phyloP scores from a whole-genome alignment of 495 filamentous ascomycete species.

The Rhizodiscina lignyota region DNA sequence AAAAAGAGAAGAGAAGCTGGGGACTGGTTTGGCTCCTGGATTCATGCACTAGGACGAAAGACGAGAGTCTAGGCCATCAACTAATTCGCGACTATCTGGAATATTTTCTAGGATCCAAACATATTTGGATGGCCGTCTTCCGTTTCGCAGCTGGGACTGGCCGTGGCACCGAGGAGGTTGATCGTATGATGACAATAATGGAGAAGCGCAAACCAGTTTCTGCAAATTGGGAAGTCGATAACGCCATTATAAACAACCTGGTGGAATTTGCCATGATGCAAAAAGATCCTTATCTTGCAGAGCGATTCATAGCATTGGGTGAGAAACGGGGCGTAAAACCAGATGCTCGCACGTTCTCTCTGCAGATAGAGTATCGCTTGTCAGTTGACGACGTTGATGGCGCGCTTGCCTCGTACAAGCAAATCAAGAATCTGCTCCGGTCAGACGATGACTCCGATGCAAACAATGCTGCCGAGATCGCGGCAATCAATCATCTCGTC shows the following conservation, averaged over 20 bases:
- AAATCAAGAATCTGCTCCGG: slow-evolving; percentile 25
- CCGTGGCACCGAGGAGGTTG: slow-evolving; percentile 7
- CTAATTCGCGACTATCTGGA: no score
- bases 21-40: no score
- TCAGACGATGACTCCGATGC: slow-evolving; percentile 27
- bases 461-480: slow-evolving; percentile 40
- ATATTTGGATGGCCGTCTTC: no score
- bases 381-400: slow-evolving; percentile 50
- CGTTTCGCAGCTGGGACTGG: background rate
- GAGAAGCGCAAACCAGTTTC: slow-evolving; percentile 6
- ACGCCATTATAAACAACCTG: slow-evolving; percentile 63
- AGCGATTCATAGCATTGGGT: slow-evolving; percentile 51
- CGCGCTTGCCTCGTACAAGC: slow-evolving; percentile 43
- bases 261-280: slow-evolving; percentile 56
- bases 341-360: slow-evolving; percentile 45
- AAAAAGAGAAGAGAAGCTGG: no score
- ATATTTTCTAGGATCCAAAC: no score
- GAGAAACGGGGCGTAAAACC: slow-evolving; percentile 43
- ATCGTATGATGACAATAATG: slow-evolving; percentile 22
- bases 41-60: no score
- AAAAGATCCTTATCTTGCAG: slow-evolving; percentile 52
- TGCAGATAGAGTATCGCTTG: slow-evolving; percentile 62
- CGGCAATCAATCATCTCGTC: slow-evolving; percentile 59
- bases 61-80: no score
- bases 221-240: slow-evolving; percentile 18